These are phyloP conservation scores for Scheffersomyces lignosus DNA, from an alignment of 805 yeast genomes.

Conservation along the genomic window DNA sequence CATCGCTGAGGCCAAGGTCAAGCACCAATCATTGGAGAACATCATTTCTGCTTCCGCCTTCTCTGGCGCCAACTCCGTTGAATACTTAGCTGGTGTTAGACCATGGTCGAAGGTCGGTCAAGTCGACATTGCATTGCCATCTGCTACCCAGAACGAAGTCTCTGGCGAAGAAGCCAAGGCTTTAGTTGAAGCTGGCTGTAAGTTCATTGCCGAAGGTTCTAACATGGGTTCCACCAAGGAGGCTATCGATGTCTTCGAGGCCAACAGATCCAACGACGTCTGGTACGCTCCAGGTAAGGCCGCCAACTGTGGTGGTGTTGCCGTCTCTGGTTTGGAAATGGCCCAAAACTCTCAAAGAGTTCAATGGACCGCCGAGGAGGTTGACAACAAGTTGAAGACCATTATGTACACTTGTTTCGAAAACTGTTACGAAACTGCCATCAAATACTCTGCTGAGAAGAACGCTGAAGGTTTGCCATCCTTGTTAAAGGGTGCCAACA, in stretches of 20 bases:
- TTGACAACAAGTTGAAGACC: conserved; percentile 83
- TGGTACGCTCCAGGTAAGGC: conserved; percentile 99
- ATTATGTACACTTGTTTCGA: conserved; percentile 93
- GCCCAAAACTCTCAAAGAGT: conserved; percentile 98
- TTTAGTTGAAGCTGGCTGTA: conserved; percentile 87
- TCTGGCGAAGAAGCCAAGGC: conserved; percentile 96
- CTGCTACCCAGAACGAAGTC: conserved; percentile 98
- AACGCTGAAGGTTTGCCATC: conserved; percentile 72
- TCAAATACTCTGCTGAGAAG: conserved; percentile 72
- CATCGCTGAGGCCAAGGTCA: conserved; percentile 75
- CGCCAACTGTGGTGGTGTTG: conserved; percentile 99
- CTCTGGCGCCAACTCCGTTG: conserved; percentile 53
- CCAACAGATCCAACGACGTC: conserved; percentile 62
- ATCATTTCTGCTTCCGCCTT: conserved; percentile 60
- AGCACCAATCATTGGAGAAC: conserved; percentile 72
- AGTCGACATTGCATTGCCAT: conserved; percentile 95
- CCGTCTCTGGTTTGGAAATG: conserved; percentile 98
- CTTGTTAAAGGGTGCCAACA: conserved; percentile 96
- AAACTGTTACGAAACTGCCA: conserved; percentile 87
- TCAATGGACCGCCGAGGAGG: conserved; percentile 89
- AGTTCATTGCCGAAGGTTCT: conserved; percentile 97
- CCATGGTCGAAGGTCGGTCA: conserved; percentile 94
- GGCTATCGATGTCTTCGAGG: conserved; percentile 94
- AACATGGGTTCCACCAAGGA: conserved; percentile 99
- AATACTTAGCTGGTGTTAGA: conserved; percentile 89